Conservation (phyloP, 495 filamentous ascomycete species). For the Chaetomium tenue region DNA sequence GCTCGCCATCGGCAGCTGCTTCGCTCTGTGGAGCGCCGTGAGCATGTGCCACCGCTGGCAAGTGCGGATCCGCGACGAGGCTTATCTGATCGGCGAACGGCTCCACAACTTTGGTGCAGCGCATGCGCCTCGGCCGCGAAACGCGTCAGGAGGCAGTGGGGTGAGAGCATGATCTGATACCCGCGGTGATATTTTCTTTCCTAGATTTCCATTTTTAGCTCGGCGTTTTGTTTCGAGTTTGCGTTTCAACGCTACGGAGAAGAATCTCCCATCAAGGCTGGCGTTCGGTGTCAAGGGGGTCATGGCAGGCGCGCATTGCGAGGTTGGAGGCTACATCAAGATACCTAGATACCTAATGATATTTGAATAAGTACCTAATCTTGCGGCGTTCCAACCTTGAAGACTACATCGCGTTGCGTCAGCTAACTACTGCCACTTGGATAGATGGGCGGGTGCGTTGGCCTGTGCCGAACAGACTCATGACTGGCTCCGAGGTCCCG, state of each 20-base stretch:
- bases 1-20: constrained; percentile 41
- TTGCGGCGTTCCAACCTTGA: too few species aligned
- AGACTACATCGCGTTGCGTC: too few species aligned
- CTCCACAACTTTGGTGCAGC: constrained; percentile 85
- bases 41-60: constrained; percentile 73
- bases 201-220: not conserved
- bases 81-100: constrained; percentile 91
- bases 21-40: constrained; percentile 51
- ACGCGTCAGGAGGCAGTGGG: constrained; percentile 35
- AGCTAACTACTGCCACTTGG: too few species aligned
- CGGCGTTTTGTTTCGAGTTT: not conserved
- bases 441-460: not conserved
- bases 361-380: too few species aligned
- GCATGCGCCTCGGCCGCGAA: constrained; percentile 26
- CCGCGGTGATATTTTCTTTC: not conserved
- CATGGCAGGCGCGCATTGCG: not conserved
- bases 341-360: not conserved
- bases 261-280: not conserved
- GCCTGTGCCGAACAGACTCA: not conserved
- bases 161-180: constrained; percentile 28
- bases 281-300: not conserved
- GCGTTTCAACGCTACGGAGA: not conserved
- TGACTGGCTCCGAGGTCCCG: not conserved
- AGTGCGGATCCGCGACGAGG: constrained; percentile 82
- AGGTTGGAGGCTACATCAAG: not conserved